Evolutionary conservation across 1,139 yeast species (phyloP).

Genomic region (Debaryomycetaceae sp.): DNA sequence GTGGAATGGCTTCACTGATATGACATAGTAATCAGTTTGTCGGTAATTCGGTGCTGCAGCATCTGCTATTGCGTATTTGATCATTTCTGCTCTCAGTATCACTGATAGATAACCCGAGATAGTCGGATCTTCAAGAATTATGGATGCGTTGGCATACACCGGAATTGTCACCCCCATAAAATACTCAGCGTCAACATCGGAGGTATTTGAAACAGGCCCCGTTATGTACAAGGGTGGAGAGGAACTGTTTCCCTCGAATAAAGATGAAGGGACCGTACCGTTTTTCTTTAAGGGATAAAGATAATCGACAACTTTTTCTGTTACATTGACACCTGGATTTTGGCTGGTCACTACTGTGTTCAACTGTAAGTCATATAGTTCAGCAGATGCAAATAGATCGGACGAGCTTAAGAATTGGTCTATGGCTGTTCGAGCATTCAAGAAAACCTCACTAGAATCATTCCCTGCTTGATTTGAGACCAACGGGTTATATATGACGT

Average conservation of each 20-base stretch:
- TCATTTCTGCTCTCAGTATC: constrained; percentile 53
- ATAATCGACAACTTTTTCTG: constrained; percentile 28
- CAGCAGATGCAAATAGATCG: constrained; percentile 60
- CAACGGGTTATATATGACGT: constrained; percentile 57
- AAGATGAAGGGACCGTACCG: constrained; percentile 38
- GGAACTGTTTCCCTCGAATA: constrained; percentile 16
- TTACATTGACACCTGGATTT: constrained; percentile 27
- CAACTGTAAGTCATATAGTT: constrained; percentile 58
- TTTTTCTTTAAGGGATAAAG: constrained; percentile 53
- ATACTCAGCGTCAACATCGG: constrained; percentile 26
- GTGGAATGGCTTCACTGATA: constrained; percentile 30
- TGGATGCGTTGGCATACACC: constrained; percentile 68
- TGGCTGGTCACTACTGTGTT: constrained; percentile 31
- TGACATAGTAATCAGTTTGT: constrained; percentile 27
- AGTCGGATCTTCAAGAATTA: constrained; percentile 54
- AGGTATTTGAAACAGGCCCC: constrained; percentile 53
- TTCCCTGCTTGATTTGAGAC: constrained; percentile 72
- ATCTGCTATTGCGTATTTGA: constrained; percentile 50
- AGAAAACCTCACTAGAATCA: constrained; percentile 38
- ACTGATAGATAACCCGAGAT: constrained; percentile 73
- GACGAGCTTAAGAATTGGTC: constrained; percentile 63
- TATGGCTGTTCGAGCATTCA: constrained; percentile 41
- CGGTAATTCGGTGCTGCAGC: constrained; percentile 25
- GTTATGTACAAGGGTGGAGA: constrained; percentile 44
- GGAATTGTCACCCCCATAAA: constrained; percentile 66